Evolutionary conservation across 139 green algal genomes (phyloP).

Genomic region (Chlamydomonas incerta): DNA sequence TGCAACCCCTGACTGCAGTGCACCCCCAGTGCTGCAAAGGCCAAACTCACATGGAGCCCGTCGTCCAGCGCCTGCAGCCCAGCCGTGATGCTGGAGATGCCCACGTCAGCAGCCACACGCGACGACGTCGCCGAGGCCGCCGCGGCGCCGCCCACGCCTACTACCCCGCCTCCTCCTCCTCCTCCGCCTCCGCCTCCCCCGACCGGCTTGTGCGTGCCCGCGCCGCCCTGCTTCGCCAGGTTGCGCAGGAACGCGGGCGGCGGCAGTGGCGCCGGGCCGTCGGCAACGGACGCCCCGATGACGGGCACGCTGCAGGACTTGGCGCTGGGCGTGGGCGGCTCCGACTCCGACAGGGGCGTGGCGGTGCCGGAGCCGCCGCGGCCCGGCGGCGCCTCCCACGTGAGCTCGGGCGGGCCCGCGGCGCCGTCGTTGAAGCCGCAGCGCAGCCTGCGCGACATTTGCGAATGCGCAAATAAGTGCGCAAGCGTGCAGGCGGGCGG

Average conservation of each 20-base stretch:
- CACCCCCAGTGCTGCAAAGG: too few relatives aligned
- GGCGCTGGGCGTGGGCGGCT: not conserved
- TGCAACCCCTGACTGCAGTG: too few relatives aligned
- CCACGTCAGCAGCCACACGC: not conserved
- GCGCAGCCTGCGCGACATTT: not conserved
- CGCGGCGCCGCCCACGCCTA: not conserved
- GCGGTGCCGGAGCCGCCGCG: not conserved
- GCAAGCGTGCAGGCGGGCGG: too few relatives aligned
- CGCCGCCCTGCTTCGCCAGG: constrained; percentile 22
- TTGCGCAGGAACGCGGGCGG: constrained; percentile 36
- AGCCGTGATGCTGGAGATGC: constrained; percentile 11
- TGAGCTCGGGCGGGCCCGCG: not conserved
- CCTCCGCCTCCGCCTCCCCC: not conserved
- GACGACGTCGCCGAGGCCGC: not conserved
- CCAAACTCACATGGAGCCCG: constrained; percentile 36
- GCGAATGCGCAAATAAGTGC: too few relatives aligned
- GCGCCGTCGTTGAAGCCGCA: constrained; percentile 18
- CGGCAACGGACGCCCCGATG: not conserved
- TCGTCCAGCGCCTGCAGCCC: constrained; percentile 21
- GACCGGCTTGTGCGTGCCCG: constrained; percentile 19
- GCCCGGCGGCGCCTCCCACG: constrained; percentile 27
- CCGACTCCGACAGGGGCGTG: not conserved
- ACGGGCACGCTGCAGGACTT: not conserved
- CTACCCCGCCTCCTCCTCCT: not conserved
- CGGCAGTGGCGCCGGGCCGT: too few relatives aligned